Conservation (phyloP, 352 stramenopile genomes). For the Globisporangium barbulae region DNA sequence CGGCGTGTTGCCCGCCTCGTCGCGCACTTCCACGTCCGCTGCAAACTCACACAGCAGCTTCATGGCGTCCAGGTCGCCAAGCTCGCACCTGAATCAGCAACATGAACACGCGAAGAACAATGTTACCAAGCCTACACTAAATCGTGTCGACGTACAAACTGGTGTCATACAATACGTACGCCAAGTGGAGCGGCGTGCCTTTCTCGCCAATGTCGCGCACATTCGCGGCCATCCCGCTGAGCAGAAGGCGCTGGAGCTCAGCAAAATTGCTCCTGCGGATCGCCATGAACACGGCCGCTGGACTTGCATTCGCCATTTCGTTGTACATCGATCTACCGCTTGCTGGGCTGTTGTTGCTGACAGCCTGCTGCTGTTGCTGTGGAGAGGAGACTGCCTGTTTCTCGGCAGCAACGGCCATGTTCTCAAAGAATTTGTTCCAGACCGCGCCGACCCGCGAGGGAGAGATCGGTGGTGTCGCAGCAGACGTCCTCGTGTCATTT, state of each 20-base stretch:
- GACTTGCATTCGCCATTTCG: not conserved
- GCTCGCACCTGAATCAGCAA: conserved; percentile 40
- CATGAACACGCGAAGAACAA: conserved; percentile 13
- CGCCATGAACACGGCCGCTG: conserved; percentile 41
- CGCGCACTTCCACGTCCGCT: conserved; percentile 60
- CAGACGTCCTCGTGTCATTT: not conserved
- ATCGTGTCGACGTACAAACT: no score
- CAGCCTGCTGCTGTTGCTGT: not conserved
- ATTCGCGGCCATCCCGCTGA: conserved; percentile 52
- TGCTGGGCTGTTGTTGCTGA: no score
- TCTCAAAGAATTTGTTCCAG: conserved; percentile 80
- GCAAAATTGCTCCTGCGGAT: conserved; percentile 43
- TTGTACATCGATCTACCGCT: not conserved
- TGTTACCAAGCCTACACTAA: conserved; percentile 4
- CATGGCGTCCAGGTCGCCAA: conserved; percentile 60
- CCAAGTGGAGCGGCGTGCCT: conserved; percentile 66
- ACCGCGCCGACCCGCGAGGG: conserved; percentile 53
- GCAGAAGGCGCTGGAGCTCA: conserved; percentile 43
- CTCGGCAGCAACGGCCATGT: conserved; percentile 27
- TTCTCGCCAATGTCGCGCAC: conserved; percentile 55
- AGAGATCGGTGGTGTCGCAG: conserved; percentile 20
- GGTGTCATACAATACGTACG: conserved; percentile 33
- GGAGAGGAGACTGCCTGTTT: not conserved
- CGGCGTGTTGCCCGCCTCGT: conserved; percentile 64
- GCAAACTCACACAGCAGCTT: conserved; percentile 67